Evolutionary conservation across 2,329 filamentous ascomycete genomes (phyloP), one percentile per base, ranked within the genome.

Genomic region (Orbilia ellipsospora): DNA sequence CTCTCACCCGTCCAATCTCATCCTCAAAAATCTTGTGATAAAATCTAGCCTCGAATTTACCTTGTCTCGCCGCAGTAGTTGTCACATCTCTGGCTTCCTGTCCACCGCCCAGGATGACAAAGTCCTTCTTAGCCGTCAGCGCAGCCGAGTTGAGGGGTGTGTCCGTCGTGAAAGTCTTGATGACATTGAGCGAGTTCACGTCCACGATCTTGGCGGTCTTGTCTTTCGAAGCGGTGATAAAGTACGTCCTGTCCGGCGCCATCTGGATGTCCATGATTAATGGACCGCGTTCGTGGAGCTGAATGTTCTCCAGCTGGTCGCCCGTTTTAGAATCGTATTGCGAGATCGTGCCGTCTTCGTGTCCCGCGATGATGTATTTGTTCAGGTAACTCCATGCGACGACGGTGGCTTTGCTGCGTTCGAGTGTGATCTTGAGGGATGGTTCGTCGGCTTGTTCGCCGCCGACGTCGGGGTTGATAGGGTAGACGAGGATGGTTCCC

Each of bases 11-110:
- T 80, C 95, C 95, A 81, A 98, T 94, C 86, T 99, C 95, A 84
- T 99, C 94, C 85, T 97, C 93, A 83, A 99, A 98, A 83, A 99
- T 91, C 88, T 96, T 98, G 90, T 99, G 95, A 88, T 97, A 99
- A 88, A 99, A 99, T 79, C 95, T 90, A 52, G 95, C 95, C 85
- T 99, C 95, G 86, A 99, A 99, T 86, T 98, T 98, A 85, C 95
- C 95, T 87, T 99, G 95, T 79, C 95, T 89, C 59, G 93, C 90
- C 40, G 91, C 91, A 61, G 95, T 98, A 65, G 92, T 96, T 73
- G 95, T 99, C 84, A 99, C 95, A 82, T 98, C 94, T 93, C 97
- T 97, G 82, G 95, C 95, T 78, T 94, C 95, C 85, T 99, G 95
- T 80, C 95, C 95, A 89, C 95, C 95, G 80, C 95, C 95, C 52